Conservation (phyloP, 306 rosid genomes). For the Quercus suber region DNA sequence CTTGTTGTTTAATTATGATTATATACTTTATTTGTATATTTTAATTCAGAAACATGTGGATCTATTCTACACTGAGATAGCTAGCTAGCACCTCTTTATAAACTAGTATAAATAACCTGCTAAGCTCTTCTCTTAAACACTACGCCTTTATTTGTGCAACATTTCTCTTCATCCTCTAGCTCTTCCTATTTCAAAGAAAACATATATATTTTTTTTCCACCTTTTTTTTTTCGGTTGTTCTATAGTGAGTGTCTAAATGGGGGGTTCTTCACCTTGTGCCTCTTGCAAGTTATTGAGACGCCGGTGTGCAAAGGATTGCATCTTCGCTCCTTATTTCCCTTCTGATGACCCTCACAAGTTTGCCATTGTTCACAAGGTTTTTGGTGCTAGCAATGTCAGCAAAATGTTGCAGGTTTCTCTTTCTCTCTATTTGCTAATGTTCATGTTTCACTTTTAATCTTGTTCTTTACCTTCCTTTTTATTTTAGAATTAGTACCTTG, state of each 20-base stretch:
- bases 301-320: slow-evolving; percentile 74
- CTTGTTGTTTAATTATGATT: neutral
- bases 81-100: slow-evolving; percentile 23
- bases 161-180: neutral
- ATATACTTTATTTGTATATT: slow-evolving; percentile 16
- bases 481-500: neutral
- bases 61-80: slow-evolving; percentile 31
- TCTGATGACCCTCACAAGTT: slow-evolving; percentile 72
- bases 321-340: slow-evolving; percentile 79
- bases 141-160: slow-evolving; percentile 1
- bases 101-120: slow-evolving; percentile 50
- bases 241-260: slow-evolving; percentile 32
- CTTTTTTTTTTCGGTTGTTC: neutral
- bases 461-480: neutral
- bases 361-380: slow-evolving; percentile 83
- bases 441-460: neutral
- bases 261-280: slow-evolving; percentile 76
- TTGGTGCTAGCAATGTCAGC: slow-evolving; percentile 87
- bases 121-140: slow-evolving; percentile 28
- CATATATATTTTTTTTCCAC: neutral
- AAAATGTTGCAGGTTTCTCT: slow-evolving; percentile 71
- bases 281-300: slow-evolving; percentile 81
- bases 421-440: neutral
- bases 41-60: slow-evolving; percentile 50
- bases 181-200: neutral